Conservation (phyloP, 306 rosid species). For the Ceratonia siliqua region DNA sequence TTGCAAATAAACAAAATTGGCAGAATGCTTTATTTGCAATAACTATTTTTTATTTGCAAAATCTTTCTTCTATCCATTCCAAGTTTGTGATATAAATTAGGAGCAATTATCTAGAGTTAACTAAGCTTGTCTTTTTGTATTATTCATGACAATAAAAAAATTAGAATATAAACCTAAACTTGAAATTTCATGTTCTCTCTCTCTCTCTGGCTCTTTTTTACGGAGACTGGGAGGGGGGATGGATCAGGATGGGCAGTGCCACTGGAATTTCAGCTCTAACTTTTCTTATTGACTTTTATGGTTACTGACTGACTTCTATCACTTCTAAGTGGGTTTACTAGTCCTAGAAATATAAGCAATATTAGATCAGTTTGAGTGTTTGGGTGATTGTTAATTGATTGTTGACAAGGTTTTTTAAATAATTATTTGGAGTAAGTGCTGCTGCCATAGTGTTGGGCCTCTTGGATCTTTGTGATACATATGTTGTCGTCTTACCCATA, state of each 20-base stretch:
- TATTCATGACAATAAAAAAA: not conserved
- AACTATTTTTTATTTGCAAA: not conserved
- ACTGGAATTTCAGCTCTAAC: not conserved
- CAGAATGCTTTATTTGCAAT: not conserved
- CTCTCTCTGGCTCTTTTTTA: not conserved
- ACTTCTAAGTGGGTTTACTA: not conserved
- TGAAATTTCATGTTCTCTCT: not conserved
- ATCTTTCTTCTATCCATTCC: not conserved
- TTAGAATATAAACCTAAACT: not conserved
- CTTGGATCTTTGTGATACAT: not conserved
- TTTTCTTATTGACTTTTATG: not conserved
- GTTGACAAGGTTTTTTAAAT: not conserved
- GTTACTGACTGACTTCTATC: not conserved
- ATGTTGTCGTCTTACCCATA: not conserved
- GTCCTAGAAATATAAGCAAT: not conserved
- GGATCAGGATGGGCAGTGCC: not conserved
- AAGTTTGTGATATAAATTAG: not conserved
- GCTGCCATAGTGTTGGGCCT: not conserved
- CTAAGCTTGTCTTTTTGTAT: not conserved
- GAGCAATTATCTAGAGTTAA: not conserved
- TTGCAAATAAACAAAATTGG: not conserved
- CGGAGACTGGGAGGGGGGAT: not conserved
- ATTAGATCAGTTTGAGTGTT: not conserved
- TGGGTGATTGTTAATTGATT: not conserved
- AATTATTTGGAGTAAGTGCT: not conserved